phyloP scores from a whole-genome alignment of 2,329 filamentous ascomycete species.

The Bipolaris bicolor region DNA sequence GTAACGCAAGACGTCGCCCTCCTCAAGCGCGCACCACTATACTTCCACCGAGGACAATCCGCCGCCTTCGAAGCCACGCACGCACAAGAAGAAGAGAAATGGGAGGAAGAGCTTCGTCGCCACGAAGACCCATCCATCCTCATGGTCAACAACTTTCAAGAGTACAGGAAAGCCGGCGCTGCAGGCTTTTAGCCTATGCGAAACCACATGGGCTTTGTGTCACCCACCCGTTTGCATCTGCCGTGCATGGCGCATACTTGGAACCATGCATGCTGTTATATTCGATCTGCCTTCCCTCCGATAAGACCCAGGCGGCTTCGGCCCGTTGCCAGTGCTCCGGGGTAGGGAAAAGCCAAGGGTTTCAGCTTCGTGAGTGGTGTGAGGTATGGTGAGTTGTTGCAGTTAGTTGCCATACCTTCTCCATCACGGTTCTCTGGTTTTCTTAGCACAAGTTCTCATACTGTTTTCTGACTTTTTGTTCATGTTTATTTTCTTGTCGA shows the following conservation, averaged over 20 bases:
- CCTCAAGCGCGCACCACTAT: slow-evolving; percentile 50
- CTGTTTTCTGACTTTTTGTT: background rate
- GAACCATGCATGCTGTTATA: slow-evolving; percentile 5
- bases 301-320: slow-evolving; percentile 17
- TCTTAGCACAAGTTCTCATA: too few relatives aligned
- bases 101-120: slow-evolving; percentile 49
- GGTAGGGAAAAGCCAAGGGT: background rate
- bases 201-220: slow-evolving; percentile 1
- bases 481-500: background rate
- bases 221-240: slow-evolving; percentile 1
- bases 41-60: slow-evolving; percentile 52
- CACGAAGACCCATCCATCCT: slow-evolving; percentile 33
- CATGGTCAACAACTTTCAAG: slow-evolving; percentile 50
- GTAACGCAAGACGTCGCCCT: slow-evolving; percentile 55
- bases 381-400: too few relatives aligned
- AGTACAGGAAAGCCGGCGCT: slow-evolving; percentile 53
- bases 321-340: slow-evolving; percentile 19
- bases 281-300: background rate
- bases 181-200: slow-evolving; percentile 34
- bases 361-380: background rate
- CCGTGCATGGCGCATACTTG: background rate
- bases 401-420: too few relatives aligned
- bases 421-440: too few relatives aligned
- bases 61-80: slow-evolving; percentile 50
- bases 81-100: slow-evolving; percentile 54